These are phyloP conservation scores for Naganishia sp. DNA, from an alignment of 1,284 basidiomycete species.

Conservation along the genomic window DNA sequence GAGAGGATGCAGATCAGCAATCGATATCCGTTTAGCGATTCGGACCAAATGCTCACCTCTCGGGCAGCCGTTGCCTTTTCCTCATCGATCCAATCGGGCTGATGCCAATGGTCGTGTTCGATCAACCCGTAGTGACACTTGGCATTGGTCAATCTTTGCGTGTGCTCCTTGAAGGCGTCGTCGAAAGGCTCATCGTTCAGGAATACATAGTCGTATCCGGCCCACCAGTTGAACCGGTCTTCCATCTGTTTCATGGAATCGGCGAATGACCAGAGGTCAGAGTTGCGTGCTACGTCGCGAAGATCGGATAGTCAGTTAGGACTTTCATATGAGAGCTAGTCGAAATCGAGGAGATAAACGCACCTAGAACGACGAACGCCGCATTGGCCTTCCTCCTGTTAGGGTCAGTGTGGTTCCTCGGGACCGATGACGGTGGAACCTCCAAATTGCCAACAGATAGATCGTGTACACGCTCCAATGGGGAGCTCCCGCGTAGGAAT, in stretches of 20 bases:
- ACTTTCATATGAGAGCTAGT: no score
- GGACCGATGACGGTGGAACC: slow-evolving; percentile 40
- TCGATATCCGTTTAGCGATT: neutral
- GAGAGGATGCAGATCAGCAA: neutral
- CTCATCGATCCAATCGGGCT: slow-evolving; percentile 79
- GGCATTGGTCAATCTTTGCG: slow-evolving; percentile 66
- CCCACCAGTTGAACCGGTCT: slow-evolving; percentile 71
- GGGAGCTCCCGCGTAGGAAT: slow-evolving; percentile 32
- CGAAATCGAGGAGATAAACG: slow-evolving; percentile 21
- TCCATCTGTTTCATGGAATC: slow-evolving; percentile 56
- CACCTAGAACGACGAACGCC: slow-evolving; percentile 72
- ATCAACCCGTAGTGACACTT: slow-evolving; percentile 79
- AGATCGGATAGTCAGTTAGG: neutral
- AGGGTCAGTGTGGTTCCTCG: slow-evolving; percentile 38
- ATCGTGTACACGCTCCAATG: slow-evolving; percentile 19
- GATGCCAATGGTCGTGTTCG: slow-evolving; percentile 76
- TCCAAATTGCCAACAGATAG: slow-evolving; percentile 27
- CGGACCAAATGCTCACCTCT: slow-evolving; percentile 39
- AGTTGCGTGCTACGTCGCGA: slow-evolving; percentile 64
- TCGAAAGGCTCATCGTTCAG: slow-evolving; percentile 78
- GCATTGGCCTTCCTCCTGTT: slow-evolving; percentile 70
- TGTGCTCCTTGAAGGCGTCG: slow-evolving; percentile 73
- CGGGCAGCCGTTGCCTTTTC: slow-evolving; percentile 65
- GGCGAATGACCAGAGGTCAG: slow-evolving; percentile 71
- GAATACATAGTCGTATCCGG: slow-evolving; percentile 81